A percentile compares a stretch with the other conserved stretches of the same genome.
Conservation (phyloP, 208 protist genomes). For the Leishmania arabica region DNA sequence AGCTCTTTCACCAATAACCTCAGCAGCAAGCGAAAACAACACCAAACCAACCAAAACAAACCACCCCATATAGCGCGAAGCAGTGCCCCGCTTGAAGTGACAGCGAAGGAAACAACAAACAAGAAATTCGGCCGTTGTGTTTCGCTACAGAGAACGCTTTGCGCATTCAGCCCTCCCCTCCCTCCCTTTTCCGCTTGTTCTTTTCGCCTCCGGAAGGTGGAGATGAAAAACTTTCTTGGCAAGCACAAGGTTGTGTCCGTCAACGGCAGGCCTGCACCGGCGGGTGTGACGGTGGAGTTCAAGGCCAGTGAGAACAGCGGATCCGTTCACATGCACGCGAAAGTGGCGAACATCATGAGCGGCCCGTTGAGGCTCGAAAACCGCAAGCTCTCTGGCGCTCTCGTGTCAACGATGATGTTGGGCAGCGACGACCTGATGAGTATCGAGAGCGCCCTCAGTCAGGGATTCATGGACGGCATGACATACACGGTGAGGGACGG, state of each 20-base stretch:
- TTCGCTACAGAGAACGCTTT: not conserved
- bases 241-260: slow-evolving; percentile 35
- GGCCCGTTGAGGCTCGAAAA: slow-evolving; percentile 31
- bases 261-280: slow-evolving; percentile 22
- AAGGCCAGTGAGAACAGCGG: slow-evolving; percentile 3
- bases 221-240: slow-evolving; percentile 27
- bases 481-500: slow-evolving; percentile 14
- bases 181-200: not conserved
- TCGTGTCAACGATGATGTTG: slow-evolving; percentile 54
- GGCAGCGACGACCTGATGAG: slow-evolving; percentile 23
- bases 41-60: not conserved
- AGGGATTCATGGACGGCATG: slow-evolving; percentile 42
- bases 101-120: no score
- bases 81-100: not conserved
- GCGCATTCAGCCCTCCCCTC: not conserved
- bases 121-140: not conserved
- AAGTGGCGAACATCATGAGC: slow-evolving; percentile 43
- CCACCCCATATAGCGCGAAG: not conserved
- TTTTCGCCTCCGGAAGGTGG: not conserved
- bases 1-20: not conserved
- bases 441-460: slow-evolving; percentile 35
- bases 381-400: slow-evolving; percentile 33
- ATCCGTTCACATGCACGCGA: slow-evolving; percentile 14
- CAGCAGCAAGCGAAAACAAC: not conserved
- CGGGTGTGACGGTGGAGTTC: slow-evolving; percentile 18